phyloP scores from a whole-genome alignment of 1,284 basidiomycete species.

The Filobasidium uniguttulatum region DNA sequence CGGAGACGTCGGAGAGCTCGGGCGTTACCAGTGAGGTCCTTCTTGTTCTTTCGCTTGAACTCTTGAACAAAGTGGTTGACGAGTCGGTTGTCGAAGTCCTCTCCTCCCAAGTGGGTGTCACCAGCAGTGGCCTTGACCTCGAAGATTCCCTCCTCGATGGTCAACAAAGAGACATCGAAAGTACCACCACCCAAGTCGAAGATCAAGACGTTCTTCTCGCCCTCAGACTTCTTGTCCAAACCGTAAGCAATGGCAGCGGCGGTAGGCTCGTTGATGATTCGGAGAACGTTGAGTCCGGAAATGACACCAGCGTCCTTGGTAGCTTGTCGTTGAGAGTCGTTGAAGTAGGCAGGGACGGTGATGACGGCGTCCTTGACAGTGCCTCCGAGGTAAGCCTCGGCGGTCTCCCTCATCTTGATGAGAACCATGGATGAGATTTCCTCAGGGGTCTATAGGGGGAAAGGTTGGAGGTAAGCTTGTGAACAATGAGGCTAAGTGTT shows the following conservation, averaged over 20 bases:
- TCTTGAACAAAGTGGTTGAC: conserved; percentile 97
- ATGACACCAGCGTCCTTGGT: conserved; percentile 90
- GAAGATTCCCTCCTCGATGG: conserved; percentile 99
- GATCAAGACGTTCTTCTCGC: conserved; percentile 86
- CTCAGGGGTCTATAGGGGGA: conserved; percentile 57
- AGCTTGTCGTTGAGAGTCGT: conserved; percentile 89
- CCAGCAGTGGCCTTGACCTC: conserved; percentile 99
- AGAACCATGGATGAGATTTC: conserved; percentile 97
- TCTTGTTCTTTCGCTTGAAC: conserved; percentile 99
- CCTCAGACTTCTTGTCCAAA: conserved; percentile 57
- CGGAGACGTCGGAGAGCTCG: conserved; percentile 95
- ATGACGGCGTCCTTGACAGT: conserved; percentile 78
- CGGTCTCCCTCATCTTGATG: conserved; percentile 95
- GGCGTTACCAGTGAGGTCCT: conserved; percentile 80
- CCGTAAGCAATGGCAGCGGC: conserved; percentile 92
- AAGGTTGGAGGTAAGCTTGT: not conserved
- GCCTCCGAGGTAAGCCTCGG: conserved; percentile 86
- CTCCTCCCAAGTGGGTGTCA: conserved; percentile 96
- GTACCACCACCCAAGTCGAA: conserved; percentile 93
- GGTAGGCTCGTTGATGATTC: conserved; percentile 94
- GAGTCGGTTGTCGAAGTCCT: conserved; percentile 97
- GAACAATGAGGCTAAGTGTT: not conserved
- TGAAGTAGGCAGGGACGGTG: conserved; percentile 77
- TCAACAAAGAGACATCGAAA: conserved; percentile 94
- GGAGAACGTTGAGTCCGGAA: conserved; percentile 78